Base-by-base conservation (phyloP, 139 green algal genomes). In the Micractinium sp. region DNA sequence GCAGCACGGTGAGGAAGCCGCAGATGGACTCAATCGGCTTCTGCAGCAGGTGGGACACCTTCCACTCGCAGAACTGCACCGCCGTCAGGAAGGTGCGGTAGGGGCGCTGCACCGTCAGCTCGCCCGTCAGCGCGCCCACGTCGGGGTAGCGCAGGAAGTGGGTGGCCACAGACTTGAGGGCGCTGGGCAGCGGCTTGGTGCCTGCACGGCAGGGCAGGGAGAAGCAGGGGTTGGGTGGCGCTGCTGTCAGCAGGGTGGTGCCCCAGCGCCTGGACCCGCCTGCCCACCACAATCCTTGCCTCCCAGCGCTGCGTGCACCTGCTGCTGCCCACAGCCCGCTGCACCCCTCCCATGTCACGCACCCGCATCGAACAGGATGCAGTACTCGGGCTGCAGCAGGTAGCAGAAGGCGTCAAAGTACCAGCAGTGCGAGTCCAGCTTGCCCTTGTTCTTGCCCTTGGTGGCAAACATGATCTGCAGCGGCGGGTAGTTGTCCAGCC, bases 351-450 rank as follows among this genome's bases (percentile, higher is more conserved):
- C 63, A 27, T 56, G 47, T 9, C 47, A 56, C 85, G 29, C 77
- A 90, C 86, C 86, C 35, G 90, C 90, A 53, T 93, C 90, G 63
- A 93, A 93, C 25, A 93, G 87, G 25, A 93, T 79, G 87, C 90
- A 93, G 77, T 91, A 93, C 67, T 93, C 90, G 5, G 90, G 90
- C 85, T 93, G 90, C 31, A 93, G 82, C 35, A 93, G 76, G 87
- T 93, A 91, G 78, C 87, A 86, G 66, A 93, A 91, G 47, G 81
- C 90, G 71, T 93, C 90, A 39, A 93, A 93, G 60, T 87, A 93
- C 90, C 90, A 93, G 88, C 90, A 93, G 83, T 93, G 90, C 56
- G 83, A 90, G 77, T 93, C 90, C 74, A 93, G 87, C 89, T 93
- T 93, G 69, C 90, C 90, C 74, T 91, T 91, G 87, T 93, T 93